Conservation (phyloP, 768 basidiomycete species). For the Postia placenta region DNA sequence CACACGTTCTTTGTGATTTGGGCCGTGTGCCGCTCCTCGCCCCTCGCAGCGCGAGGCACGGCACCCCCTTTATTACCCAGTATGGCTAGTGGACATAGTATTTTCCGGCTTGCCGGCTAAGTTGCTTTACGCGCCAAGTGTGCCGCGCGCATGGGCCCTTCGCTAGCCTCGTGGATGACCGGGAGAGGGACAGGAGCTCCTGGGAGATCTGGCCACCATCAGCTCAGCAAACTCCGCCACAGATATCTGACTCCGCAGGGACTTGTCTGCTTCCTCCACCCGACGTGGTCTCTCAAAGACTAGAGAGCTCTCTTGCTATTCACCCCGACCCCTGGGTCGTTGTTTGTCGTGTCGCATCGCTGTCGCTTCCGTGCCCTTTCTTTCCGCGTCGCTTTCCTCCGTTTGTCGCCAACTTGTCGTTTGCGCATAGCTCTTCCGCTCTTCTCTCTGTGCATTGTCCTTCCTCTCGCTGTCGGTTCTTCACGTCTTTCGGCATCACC, state of each 20-base stretch:
- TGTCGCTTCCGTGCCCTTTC: conserved; percentile 25
- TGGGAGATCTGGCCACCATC: not conserved
- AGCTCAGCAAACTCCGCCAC: conserved; percentile 17
- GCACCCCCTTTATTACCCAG: not conserved
- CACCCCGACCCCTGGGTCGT: conserved; percentile 23
- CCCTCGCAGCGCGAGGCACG: too few species aligned
- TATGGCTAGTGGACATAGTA: not conserved
- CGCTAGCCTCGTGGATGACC: conserved; percentile 10
- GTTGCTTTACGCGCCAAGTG: not conserved
- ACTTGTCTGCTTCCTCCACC: conserved; percentile 10
- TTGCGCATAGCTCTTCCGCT: conserved; percentile 25
- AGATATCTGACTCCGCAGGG: conserved; percentile 17
- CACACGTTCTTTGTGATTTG: too few species aligned
- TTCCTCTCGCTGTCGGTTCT: conserved; percentile 20
- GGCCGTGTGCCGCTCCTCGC: too few species aligned
- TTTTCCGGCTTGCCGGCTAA: not conserved
- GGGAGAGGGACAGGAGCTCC: not conserved
- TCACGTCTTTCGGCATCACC: conserved; percentile 9
- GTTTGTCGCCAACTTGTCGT: conserved; percentile 26
- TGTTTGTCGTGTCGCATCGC: conserved; percentile 23
- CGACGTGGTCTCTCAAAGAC: conserved; percentile 8
- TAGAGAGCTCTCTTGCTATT: conserved; percentile 12
- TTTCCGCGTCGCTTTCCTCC: conserved; percentile 27
- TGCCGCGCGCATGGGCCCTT: conserved; percentile 5
- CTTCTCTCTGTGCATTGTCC: conserved; percentile 17